These are phyloP conservation scores for Boletus semigastroideus DNA, from an alignment of 1,284 basidiomycete species.

Conservation along the genomic window DNA sequence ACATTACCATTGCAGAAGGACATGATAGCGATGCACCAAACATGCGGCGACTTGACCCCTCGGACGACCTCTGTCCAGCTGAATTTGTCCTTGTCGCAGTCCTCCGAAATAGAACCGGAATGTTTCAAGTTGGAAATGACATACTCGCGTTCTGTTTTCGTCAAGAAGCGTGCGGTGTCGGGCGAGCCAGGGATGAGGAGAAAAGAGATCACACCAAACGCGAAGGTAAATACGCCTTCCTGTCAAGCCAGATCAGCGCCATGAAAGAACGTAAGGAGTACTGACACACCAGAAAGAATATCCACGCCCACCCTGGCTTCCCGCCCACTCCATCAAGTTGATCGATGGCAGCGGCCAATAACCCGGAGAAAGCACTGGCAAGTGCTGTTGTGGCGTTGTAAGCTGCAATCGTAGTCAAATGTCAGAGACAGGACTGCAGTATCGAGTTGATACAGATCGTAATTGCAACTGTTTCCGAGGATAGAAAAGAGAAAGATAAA, in stretches of 20 bases:
- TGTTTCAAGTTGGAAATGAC: conserved; percentile 31
- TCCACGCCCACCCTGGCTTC: conserved; percentile 61
- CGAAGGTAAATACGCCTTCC: conserved; percentile 53
- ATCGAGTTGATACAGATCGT: conserved; percentile 37
- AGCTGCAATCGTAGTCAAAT: conserved; percentile 40
- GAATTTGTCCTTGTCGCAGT: conserved; percentile 35
- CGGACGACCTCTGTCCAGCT: conserved; percentile 37
- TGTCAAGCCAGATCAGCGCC: conserved; percentile 7
- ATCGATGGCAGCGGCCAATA: conserved; percentile 60
- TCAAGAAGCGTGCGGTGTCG: conserved; percentile 41
- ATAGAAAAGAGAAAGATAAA: conserved; percentile 61
- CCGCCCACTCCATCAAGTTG: conserved; percentile 51
- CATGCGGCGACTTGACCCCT: conserved; percentile 39
- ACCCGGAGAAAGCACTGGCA: conserved; percentile 64
- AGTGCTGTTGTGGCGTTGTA: conserved; percentile 60
- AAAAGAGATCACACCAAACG: conserved; percentile 48
- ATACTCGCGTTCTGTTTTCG: conserved; percentile 40
- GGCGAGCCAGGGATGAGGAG: conserved; percentile 53
- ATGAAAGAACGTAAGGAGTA: not conserved
- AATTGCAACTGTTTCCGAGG: conserved; percentile 55
- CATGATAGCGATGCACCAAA: conserved; percentile 26
- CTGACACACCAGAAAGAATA: conserved; percentile 51
- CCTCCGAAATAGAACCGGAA: conserved; percentile 35
- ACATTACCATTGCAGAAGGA: conserved; percentile 25
- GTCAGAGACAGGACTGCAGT: not conserved